These are phyloP conservation scores for Tolypocladium amazonense DNA, from an alignment of 2,329 filamentous ascomycete species.

Conservation along the genomic window DNA sequence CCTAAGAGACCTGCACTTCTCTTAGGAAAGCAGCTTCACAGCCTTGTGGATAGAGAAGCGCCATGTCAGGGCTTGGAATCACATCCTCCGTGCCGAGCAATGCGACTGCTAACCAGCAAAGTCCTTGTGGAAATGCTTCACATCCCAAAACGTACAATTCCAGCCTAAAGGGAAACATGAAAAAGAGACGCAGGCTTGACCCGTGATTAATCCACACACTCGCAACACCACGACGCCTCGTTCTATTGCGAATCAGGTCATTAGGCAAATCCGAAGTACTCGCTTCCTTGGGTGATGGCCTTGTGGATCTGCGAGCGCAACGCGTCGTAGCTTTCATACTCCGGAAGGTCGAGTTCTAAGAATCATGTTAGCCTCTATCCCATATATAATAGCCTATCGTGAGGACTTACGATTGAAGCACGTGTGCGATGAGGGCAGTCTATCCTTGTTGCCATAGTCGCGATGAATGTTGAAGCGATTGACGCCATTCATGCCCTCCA, in stretches of 20 bases:
- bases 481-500: constrained; percentile 98
- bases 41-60: not conserved
- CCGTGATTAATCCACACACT: not conserved
- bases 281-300: constrained; percentile 94
- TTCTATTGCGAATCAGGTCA: constrained; percentile 23
- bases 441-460: constrained; percentile 93
- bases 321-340: constrained; percentile 93
- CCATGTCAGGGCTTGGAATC: not conserved
- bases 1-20: constrained; percentile 23
- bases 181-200: not conserved
- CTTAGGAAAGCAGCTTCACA: constrained; percentile 4
- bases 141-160: not conserved
- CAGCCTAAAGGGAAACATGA: not conserved
- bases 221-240: constrained; percentile 4
- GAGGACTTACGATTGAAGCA: constrained; percentile 88
- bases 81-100: not conserved
- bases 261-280: constrained; percentile 93
- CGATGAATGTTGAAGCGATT: constrained; percentile 98
- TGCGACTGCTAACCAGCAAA: not conserved
- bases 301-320: constrained; percentile 83
- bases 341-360: constrained; percentile 91
- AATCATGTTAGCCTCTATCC: not conserved
- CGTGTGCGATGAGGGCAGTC: constrained; percentile 90
- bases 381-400: not conserved
- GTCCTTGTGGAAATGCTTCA: not conserved